Conservation (phyloP, 2,329 filamentous ascomycete genomes). For the Fusarium goolgardi region DNA sequence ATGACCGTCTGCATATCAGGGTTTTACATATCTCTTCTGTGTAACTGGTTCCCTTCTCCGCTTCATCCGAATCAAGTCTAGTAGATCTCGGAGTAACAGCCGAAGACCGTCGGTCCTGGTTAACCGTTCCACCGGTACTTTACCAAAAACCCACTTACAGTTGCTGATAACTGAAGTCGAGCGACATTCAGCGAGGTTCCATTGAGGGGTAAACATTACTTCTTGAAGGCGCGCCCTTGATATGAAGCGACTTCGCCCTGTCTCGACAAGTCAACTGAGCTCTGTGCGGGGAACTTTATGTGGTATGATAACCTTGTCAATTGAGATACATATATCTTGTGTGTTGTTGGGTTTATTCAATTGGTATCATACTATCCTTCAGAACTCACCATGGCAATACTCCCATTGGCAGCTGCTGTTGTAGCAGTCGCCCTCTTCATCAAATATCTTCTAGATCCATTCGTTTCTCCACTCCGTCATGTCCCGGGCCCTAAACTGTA, state of each 20-base stretch:
- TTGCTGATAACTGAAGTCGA: not conserved
- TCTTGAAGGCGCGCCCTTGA: not conserved
- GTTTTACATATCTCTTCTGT: not conserved
- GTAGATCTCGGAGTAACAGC: not conserved
- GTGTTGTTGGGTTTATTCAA: not conserved
- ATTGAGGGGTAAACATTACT: not conserved
- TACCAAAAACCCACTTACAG: not conserved
- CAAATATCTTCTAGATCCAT: slow-evolving; percentile 20
- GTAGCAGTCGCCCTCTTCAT: slow-evolving; percentile 9
- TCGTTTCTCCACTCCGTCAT: slow-evolving; percentile 13
- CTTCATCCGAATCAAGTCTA: not conserved
- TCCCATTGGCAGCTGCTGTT: not conserved
- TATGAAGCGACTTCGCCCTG: not conserved
- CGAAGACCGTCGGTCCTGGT: slow-evolving; percentile 2
- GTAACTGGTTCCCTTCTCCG: not conserved
- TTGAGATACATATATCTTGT: not conserved
- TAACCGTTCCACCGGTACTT: not conserved
- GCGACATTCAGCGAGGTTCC: not conserved
- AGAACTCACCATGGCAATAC: not conserved
- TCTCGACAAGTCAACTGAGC: not conserved
- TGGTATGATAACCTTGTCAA: not conserved
- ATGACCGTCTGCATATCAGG: not conserved
- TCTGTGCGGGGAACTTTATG: not conserved
- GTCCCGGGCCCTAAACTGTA: slow-evolving; percentile 55
- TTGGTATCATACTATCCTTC: too few species aligned